Conservation (phyloP, 805 yeast genomes). For the Candida xyloterini region DNA sequence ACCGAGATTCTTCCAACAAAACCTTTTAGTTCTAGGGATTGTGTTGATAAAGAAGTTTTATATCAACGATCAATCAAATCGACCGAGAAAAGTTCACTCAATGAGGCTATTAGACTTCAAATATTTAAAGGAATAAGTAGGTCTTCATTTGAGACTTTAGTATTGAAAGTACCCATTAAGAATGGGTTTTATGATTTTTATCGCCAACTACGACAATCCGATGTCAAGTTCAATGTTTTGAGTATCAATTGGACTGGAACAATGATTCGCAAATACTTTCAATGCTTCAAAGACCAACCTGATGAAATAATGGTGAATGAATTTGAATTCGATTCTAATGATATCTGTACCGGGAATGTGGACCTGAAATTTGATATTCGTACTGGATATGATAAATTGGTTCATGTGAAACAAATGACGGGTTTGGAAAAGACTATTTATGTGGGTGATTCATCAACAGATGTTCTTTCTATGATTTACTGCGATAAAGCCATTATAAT, state of each 20-base stretch:
- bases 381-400: conserved; percentile 54
- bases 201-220: conserved; percentile 1
- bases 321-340: conserved; percentile 36
- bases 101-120: conserved; percentile 35
- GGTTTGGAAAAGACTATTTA: conserved; percentile 33
- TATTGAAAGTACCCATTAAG: conserved; percentile 36
- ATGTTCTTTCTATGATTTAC: conserved; percentile 46
- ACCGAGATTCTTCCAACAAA: conserved; percentile 16
- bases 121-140: conserved; percentile 43
- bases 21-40: conserved; percentile 31
- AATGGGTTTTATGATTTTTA: conserved; percentile 39
- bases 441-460: conserved; percentile 65
- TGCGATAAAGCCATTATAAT: conserved; percentile 48
- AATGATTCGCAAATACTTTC: conserved; percentile 39
- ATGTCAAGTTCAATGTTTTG: conserved; percentile 33
- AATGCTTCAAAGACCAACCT: conserved; percentile 8
- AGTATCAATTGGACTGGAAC: conserved; percentile 63
- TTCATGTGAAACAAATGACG: conserved; percentile 20
- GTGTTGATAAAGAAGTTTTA: conserved; percentile 39
- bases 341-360: conserved; percentile 25
- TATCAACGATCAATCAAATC: conserved; percentile 44
- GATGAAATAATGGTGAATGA: conserved; percentile 47
- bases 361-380: conserved; percentile 33
- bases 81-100: conserved; percentile 50
- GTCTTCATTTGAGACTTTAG: conserved; percentile 34